These are phyloP conservation scores for Aspergillus puulaauensis DNA, from an alignment of 2,329 filamentous ascomycete species.

Conservation along the genomic window DNA sequence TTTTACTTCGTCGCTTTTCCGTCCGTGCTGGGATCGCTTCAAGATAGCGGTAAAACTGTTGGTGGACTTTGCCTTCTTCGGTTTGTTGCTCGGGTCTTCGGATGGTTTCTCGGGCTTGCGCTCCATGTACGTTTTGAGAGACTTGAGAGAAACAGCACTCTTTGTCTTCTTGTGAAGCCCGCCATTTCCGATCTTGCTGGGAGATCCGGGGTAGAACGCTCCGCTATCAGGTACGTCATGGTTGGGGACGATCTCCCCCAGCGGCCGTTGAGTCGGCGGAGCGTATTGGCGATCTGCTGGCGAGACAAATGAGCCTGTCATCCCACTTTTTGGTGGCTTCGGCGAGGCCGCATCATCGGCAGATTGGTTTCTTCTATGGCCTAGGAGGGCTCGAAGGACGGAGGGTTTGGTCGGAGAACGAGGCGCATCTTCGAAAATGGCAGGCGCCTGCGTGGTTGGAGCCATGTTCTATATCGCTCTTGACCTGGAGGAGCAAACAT, in stretches of 20 bases:
- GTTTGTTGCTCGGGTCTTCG: constrained; percentile 41
- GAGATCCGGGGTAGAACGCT: constrained; percentile 28
- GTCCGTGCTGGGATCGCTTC: constrained; percentile 68
- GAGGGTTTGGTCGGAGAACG: constrained; percentile 41
- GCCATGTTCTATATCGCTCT: constrained; percentile 32
- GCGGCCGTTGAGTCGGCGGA: constrained; percentile 30
- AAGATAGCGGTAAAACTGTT: constrained; percentile 79
- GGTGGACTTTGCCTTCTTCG: constrained; percentile 76
- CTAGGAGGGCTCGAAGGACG: constrained; percentile 55
- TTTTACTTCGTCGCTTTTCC: constrained; percentile 57
- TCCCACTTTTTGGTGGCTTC: constrained; percentile 42
- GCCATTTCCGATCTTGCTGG: constrained; percentile 36
- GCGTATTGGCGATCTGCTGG: constrained; percentile 52
- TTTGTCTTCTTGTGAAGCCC: constrained; percentile 54
- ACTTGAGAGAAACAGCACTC: constrained; percentile 54
- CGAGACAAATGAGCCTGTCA: constrained; percentile 40
- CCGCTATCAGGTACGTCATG: constrained; percentile 29
- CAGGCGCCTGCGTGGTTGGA: constrained; percentile 27
- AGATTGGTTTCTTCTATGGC: constrained; percentile 49
- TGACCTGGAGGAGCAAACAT: background rate
- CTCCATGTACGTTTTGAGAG: constrained; percentile 47
- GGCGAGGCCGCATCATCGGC: constrained; percentile 29
- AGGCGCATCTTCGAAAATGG: constrained; percentile 40
- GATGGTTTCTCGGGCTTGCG: constrained; percentile 36
- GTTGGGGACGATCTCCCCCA: constrained; percentile 41